Evolutionary conservation across 352 stramenopile genomes (phyloP).

Genomic region (Pythium vanterpoolii): DNA sequence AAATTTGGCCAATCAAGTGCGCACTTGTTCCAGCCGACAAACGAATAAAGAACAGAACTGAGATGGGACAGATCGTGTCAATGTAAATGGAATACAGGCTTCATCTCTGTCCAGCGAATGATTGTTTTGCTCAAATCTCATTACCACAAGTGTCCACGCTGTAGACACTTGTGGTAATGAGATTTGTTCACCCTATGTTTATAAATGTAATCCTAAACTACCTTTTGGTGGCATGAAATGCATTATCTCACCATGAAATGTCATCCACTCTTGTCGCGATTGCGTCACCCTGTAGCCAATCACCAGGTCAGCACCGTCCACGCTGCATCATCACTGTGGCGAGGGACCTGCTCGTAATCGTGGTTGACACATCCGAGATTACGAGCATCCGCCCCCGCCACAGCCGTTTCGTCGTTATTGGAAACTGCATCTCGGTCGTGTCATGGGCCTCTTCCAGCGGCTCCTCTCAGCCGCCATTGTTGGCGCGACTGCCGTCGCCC

Average conservation of each 20-base stretch:
- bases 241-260: not conserved
- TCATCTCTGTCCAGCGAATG: too few species aligned
- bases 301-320: too few species aligned
- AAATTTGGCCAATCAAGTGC: slow-evolving; percentile 74
- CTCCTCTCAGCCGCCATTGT: not conserved
- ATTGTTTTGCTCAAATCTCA: too few species aligned
- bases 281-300: slow-evolving; percentile 2
- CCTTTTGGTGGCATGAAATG: not conserved
- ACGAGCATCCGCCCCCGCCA: too few species aligned
- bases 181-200: not conserved
- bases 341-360: slow-evolving; percentile 6
- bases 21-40: slow-evolving; percentile 40
- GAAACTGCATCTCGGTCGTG: not conserved
- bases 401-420: not conserved
- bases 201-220: not conserved
- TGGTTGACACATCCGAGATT: too few species aligned
- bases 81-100: too few species aligned
- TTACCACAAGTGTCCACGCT: not conserved
- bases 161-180: not conserved
- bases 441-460: not conserved
- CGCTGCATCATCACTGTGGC: slow-evolving; percentile 7
- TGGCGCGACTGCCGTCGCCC: not conserved
- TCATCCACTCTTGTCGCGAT: not conserved
- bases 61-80: not conserved
- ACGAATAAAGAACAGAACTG: slow-evolving; percentile 3